Evolutionary conservation across 768 basidiomycete genomes (phyloP).

Genomic region (Obba rivulosa): DNA sequence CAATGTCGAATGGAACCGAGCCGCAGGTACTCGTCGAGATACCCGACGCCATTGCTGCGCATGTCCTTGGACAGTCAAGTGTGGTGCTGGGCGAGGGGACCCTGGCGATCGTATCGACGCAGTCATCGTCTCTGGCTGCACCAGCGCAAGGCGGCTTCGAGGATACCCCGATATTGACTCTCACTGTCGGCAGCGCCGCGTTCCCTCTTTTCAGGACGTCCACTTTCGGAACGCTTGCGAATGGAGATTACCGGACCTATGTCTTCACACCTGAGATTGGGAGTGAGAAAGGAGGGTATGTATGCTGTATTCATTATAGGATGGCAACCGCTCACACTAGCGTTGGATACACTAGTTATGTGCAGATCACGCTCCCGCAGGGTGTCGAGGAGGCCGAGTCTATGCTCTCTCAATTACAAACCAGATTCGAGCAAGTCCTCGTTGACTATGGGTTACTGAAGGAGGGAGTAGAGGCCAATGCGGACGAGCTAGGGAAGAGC

Average conservation of each 20-base stretch:
- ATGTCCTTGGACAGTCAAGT: slow-evolving; percentile 15
- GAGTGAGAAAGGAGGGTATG: slow-evolving; percentile 8
- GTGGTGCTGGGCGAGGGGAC: slow-evolving; percentile 14
- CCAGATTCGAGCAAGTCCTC: slow-evolving; percentile 18
- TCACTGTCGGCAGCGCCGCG: slow-evolving; percentile 11
- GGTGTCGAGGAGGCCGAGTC: neutral
- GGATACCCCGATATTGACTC: slow-evolving; percentile 9
- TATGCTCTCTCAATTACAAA: slow-evolving; percentile 12
- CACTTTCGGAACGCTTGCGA: slow-evolving; percentile 16
- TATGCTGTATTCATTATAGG: neutral
- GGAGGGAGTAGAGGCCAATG: slow-evolving; percentile 18
- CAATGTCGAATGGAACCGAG: neutral
- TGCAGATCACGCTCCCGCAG: slow-evolving; percentile 14
- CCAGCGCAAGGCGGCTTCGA: neutral
- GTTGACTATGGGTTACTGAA: slow-evolving; percentile 19
- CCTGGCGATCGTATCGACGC: slow-evolving; percentile 13
- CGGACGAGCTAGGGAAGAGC: slow-evolving; percentile 19
- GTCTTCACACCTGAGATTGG: slow-evolving; percentile 16
- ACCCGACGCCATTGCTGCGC: slow-evolving; percentile 12
- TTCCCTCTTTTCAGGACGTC: slow-evolving; percentile 17
- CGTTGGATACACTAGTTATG: slow-evolving; percentile 9
- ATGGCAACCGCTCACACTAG: neutral
- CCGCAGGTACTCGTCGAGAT: slow-evolving; percentile 9
- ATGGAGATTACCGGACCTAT: slow-evolving; percentile 14
- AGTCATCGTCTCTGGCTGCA: neutral